These are phyloP conservation scores for Umbelopsis ramanniana DNA, from an alignment of 192 early-diverging fungal genomes.

Conservation along the genomic window DNA sequence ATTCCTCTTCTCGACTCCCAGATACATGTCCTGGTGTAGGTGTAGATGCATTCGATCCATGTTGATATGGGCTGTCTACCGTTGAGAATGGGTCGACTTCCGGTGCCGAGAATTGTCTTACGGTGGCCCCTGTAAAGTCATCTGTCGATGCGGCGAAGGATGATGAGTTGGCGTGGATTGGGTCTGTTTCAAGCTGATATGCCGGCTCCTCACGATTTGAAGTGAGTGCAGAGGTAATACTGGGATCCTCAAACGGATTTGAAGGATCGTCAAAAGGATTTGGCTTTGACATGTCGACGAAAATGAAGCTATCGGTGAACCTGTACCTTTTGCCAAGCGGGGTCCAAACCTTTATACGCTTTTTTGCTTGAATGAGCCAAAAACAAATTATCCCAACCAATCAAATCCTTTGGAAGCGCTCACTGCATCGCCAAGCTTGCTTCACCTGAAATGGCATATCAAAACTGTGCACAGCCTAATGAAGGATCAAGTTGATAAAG, in stretches of 20 bases:
- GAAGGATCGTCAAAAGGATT: conserved; percentile 41
- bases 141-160: conserved; percentile 14
- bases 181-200: conserved; percentile 18
- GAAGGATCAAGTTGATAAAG: no score
- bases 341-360: background rate
- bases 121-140: conserved; percentile 30
- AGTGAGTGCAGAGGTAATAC: conserved; percentile 42
- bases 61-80: conserved; percentile 8
- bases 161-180: conserved; percentile 11
- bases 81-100: conserved; percentile 32
- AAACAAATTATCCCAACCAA: background rate
- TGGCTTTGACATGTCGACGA: conserved; percentile 20
- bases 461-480: no score
- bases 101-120: conserved; percentile 27
- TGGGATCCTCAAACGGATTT: conserved; percentile 48
- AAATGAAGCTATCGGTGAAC: background rate
- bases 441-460: no score
- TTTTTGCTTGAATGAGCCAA: background rate
- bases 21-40: background rate
- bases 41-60: conserved; percentile 4
- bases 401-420: background rate
- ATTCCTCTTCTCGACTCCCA: conserved; percentile 64
- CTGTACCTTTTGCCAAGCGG: conserved; percentile 7
- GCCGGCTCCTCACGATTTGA: conserved; percentile 25
- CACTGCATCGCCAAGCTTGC: no score